A percentile compares a stretch with the other conserved stretches of the same genome.
These are phyloP conservation scores for Chaetomium olivaceum DNA, from an alignment of 2,329 filamentous ascomycete genomes.

Conservation along the genomic window DNA sequence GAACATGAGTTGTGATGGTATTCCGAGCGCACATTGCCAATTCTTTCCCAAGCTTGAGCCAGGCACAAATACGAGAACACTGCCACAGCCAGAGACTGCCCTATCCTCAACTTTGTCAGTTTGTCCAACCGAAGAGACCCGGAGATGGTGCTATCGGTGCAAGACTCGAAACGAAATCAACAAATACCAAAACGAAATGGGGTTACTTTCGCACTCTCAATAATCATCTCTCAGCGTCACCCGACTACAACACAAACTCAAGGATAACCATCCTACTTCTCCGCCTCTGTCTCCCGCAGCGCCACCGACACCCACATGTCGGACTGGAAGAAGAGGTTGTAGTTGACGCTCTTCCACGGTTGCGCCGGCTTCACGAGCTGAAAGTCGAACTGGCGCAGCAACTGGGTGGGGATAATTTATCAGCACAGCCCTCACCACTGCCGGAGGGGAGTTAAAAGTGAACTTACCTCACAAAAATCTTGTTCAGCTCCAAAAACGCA, in stretches of 20 bases:
- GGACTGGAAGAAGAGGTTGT: constrained; percentile 35
- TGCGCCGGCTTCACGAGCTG: constrained; percentile 35
- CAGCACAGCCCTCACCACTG: too few relatives aligned
- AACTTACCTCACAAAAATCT: constrained; percentile 45
- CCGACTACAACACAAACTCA: background rate
- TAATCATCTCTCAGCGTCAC: background rate
- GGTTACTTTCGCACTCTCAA: background rate
- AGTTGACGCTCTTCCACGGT: constrained; percentile 34
- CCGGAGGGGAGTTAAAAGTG: too few relatives aligned
- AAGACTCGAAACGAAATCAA: background rate
- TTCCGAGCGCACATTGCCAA: background rate
- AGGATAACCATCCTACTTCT: background rate
- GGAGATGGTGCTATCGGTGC: background rate
- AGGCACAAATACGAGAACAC: background rate
- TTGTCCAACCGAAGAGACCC: background rate
- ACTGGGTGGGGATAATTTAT: constrained; percentile 9
- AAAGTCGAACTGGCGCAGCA: constrained; percentile 37
- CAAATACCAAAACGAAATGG: background rate
- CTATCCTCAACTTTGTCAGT: too few relatives aligned
- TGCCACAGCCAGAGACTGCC: too few relatives aligned
- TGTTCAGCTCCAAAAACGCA: constrained; percentile 47
- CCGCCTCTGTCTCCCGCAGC: constrained; percentile 9
- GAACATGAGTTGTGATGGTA: background rate
- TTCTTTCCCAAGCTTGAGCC: background rate
- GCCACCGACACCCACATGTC: constrained; percentile 37